These are phyloP conservation scores for Fonsecaea monophora DNA, from an alignment of 2,329 filamentous ascomycete species.

Conservation along the genomic window DNA sequence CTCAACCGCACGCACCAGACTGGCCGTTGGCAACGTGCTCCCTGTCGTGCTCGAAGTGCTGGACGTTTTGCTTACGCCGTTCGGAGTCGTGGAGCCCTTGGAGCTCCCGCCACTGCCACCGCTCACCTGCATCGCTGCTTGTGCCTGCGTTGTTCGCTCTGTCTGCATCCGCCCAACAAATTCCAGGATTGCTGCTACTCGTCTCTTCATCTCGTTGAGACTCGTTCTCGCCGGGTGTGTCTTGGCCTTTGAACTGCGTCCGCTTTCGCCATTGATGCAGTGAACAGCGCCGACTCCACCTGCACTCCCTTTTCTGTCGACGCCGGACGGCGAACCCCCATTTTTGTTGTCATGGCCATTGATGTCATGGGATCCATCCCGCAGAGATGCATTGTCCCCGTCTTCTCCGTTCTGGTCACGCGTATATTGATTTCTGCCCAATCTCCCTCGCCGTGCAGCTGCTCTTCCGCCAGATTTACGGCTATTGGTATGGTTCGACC, in stretches of 20 bases:
- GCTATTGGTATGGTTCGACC: conserved; percentile 58
- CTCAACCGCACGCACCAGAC: conserved; percentile 45
- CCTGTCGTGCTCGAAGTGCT: conserved; percentile 10
- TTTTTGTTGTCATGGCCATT: conserved; percentile 25
- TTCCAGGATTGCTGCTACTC: conserved; percentile 82
- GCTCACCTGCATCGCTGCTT: conserved; percentile 29
- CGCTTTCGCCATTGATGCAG: conserved; percentile 63
- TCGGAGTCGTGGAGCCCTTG: conserved; percentile 41
- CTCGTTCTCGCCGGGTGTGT: conserved; percentile 68
- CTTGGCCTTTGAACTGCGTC: conserved; percentile 66
- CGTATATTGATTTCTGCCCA: conserved; percentile 82
- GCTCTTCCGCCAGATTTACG: conserved; percentile 68
- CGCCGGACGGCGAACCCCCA: conserved; percentile 46
- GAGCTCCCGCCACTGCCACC: conserved; percentile 45
- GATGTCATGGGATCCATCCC: conserved; percentile 41
- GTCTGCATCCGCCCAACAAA: conserved; percentile 90
- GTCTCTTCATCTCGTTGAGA: conserved; percentile 86
- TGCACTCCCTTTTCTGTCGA: conserved; percentile 30
- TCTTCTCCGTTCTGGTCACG: conserved; percentile 71
- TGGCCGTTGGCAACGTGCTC: conserved; percentile 39
- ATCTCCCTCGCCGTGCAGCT: conserved; percentile 70
- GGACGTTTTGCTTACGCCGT: conserved; percentile 28
- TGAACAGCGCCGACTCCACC: conserved; percentile 43
- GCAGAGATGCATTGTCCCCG: conserved; percentile 43
- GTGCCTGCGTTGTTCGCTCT: conserved; percentile 72